Conservation (phyloP, 2,329 filamentous ascomycete species). For the Penicillium sp. region DNA sequence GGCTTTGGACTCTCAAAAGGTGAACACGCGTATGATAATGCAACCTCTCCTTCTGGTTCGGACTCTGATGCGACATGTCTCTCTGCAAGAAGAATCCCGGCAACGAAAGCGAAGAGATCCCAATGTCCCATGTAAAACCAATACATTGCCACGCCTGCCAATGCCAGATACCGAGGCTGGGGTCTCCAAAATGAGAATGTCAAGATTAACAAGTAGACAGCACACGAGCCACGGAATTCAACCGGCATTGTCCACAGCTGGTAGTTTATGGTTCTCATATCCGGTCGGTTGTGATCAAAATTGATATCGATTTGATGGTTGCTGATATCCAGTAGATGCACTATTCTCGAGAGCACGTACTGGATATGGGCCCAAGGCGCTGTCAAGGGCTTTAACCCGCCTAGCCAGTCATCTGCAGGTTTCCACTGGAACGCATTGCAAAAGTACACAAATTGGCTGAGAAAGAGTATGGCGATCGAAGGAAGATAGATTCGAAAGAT, state of each 20-base stretch:
- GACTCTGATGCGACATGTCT: neutral
- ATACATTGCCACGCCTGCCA: neutral
- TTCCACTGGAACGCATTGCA: neutral
- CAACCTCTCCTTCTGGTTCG: neutral
- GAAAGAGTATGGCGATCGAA: neutral
- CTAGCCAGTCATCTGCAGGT: neutral
- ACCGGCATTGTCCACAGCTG: constrained; percentile 4
- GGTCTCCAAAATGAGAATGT: constrained; percentile 1
- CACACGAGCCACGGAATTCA: constrained; percentile 3
- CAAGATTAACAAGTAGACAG: neutral
- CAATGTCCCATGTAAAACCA: constrained; percentile 8
- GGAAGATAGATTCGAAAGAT: constrained; percentile 3
- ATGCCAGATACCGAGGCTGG: neutral
- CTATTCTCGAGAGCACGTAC: neutral
- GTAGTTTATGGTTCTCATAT: neutral
- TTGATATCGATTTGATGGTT: constrained; percentile 1
- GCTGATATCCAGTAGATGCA: constrained; percentile 2
- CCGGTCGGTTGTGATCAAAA: neutral
- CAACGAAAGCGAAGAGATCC: constrained; percentile 3
- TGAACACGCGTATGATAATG: neutral
- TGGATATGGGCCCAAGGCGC: neutral
- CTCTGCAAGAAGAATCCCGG: neutral
- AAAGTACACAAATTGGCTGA: neutral
- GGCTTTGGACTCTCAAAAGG: neutral
- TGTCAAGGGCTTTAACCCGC: neutral